Percentiles rank a stretch among this genome's conserved stretches.
phyloP scores from a whole-genome alignment of 805 yeast species.

The Metschnikowia kofuensis region DNA sequence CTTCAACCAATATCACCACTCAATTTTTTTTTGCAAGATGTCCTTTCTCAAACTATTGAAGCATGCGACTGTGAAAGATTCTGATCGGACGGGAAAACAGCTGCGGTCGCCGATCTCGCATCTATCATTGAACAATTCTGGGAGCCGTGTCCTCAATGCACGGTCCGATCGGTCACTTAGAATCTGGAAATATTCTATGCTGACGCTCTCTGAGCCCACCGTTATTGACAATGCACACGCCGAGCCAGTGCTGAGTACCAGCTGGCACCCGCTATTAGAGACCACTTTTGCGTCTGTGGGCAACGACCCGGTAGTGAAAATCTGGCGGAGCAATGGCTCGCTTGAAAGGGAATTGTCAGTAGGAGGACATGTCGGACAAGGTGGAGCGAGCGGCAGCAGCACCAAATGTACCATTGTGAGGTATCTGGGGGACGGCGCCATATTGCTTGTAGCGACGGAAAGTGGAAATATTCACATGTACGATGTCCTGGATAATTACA shows the following conservation, averaged over 20 bases:
- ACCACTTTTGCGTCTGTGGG: constrained; percentile 49
- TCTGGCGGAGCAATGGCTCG: constrained; percentile 20
- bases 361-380: constrained; percentile 1
- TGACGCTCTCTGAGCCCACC: constrained; percentile 34
- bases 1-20: background rate
- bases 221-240: constrained; percentile 41
- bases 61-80: constrained; percentile 8
- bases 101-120: constrained; percentile 32
- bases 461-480: constrained; percentile 36
- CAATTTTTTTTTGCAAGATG: constrained; percentile 2
- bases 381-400: background rate
- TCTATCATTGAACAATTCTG: constrained; percentile 40
- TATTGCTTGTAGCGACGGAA: constrained; percentile 43
- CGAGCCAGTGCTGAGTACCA: constrained; percentile 36
- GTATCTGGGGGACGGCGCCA: constrained; percentile 47
- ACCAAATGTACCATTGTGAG: constrained; percentile 19
- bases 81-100: constrained; percentile 14
- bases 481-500: constrained; percentile 29
- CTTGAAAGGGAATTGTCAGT: constrained; percentile 20
- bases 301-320: constrained; percentile 41
- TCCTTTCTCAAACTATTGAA: constrained; percentile 8
- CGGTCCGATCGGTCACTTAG: constrained; percentile 44
- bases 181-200: constrained; percentile 34
- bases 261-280: constrained; percentile 51
- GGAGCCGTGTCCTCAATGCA: constrained; percentile 40